Base-by-base conservation (phyloP, 352 stramenopile genomes). In the Phytopythium oedochilum region DNA sequence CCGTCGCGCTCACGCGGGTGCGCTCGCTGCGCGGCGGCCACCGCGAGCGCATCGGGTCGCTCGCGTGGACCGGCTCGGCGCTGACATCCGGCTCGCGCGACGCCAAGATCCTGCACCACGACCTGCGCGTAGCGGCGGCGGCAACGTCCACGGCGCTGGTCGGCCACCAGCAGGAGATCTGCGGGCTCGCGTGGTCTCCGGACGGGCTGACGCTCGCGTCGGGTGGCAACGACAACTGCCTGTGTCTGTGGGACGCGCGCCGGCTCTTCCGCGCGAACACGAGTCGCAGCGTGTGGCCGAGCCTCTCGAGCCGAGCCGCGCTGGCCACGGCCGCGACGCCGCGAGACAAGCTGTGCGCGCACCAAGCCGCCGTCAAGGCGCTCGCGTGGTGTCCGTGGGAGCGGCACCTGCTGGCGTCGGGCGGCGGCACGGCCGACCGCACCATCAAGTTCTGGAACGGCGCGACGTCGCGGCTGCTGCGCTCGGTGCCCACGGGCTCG, bases 381-480 rank as follows among this genome's bases (percentile, higher is more conserved):
- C 74, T 99, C 22, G 94, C 96, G 3, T 99, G 96, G 96, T 98
- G 90, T 75, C 96, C 96, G 9, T 97, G 96, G 73, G 83, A 99
- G 59, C 83, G 91, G 18, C 88, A 97, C 59, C 56, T 98, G 11
- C 78, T 99, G 53, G 96, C 95, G 5, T 96, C 90, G 4, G 96
- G 96, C 26, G 96, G 93, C 14, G 96, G 96, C 40, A 98, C 96
- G 29, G 94, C 94, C 15, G 96, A 99, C 73, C 72, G 95, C 44
- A 94, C 77, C 51, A 99, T 99, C 74, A 99, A 99, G 76, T 94
- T 98, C 60, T 99, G 96, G 96, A 97, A 98, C 63, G 71, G 86
- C 2, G 58, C 63, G 17, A 91, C 59, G 20, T 88, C 87, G n/a
- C 62, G 76, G 15, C 40, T 96, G 31, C 65, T 98, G 17, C 96